Base-by-base conservation (phyloP, 768 basidiomycete species). In the Rhizopogon salebrosus region DNA sequence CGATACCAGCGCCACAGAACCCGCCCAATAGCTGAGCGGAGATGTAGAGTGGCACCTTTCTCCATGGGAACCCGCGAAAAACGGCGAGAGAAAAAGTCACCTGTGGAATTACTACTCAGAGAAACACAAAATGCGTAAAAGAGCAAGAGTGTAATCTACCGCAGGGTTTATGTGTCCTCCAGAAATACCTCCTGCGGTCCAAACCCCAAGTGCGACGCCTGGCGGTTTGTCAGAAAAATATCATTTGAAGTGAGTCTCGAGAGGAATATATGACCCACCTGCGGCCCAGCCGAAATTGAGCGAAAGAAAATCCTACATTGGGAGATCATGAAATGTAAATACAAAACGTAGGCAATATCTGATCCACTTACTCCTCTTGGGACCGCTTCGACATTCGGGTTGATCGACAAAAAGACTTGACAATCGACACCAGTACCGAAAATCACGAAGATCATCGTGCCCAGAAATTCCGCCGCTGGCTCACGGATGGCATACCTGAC, bases 121-220 rank as follows among this genome's bases (percentile, higher is more conserved):
- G n/a, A n/a, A n/a, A n/a, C 31, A 6, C 1, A 36, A 18, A 50
- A 18, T 39, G 18, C 16, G 13, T 23, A 41, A 40, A n/a, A 37
- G 10, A 22, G 35, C 4, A 20, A 5, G 27, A 22, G 26, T 34
- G 2, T 51, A 20, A 68, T 75, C 16, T 65, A 83, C 85, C 29
- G 84, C 83, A 34, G 86, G 86, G 61, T 89, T 89, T 55, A 88
- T 78, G 60, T 90, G 87, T 26, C 85, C 87, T 6, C 85, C 87
- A 41, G 87, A 87, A 52, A 87, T 76, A 41, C 83, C 82, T 45
- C 76, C 77, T 20, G 77, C 76, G 3, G 82, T 75, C 84, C 84
- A 89, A 9, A 84, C 85, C 29, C 84, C 87, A 64, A 88, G 70
- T 8, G 82, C 79, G 3, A 80, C 72, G 23, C 85, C 74, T 75